Conservation (phyloP, 1,139 yeast genomes). For the Magnusiomyces paraingens region DNA sequence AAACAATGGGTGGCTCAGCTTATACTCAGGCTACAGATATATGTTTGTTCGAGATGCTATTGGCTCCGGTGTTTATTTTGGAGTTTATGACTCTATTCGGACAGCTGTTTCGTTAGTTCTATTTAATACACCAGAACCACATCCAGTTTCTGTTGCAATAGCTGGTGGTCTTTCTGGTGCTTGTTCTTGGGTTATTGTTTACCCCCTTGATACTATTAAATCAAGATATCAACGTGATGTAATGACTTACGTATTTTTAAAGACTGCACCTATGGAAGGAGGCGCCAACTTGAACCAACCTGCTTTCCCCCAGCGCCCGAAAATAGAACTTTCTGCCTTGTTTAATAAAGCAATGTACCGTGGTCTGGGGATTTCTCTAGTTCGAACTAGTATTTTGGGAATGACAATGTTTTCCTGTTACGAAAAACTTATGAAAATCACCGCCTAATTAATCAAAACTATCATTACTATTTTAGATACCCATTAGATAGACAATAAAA, state of each 20-base stretch:
- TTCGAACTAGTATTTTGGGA: slow-evolving; percentile 65
- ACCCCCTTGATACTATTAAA: slow-evolving; percentile 77
- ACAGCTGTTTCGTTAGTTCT: slow-evolving; percentile 26
- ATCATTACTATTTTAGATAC: slow-evolving; percentile 17
- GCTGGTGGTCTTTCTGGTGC: slow-evolving; percentile 84
- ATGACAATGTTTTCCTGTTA: slow-evolving; percentile 69
- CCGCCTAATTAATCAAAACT: slow-evolving; percentile 22
- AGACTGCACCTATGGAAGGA: slow-evolving; percentile 27
- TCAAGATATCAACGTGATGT: slow-evolving; percentile 68
- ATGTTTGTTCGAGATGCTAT: slow-evolving; percentile 61
- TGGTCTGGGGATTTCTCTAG: slow-evolving; percentile 68
- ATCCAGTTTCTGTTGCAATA: slow-evolving; percentile 41
- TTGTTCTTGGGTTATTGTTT: slow-evolving; percentile 63
- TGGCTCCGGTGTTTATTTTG: slow-evolving; percentile 68
- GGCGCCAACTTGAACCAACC: slow-evolving; percentile 19
- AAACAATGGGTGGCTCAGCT: slow-evolving; percentile 53
- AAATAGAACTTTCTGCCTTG: slow-evolving; percentile 20
- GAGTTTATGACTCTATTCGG: slow-evolving; percentile 68
- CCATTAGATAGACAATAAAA: slow-evolving; percentile 29
- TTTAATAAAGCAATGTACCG: slow-evolving; percentile 49
- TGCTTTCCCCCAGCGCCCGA: slow-evolving; percentile 15
- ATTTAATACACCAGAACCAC: slow-evolving; percentile 30
- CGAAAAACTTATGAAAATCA: slow-evolving; percentile 43
- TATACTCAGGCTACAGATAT: slow-evolving; percentile 67
- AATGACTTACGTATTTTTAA: slow-evolving; percentile 44